Percentiles rank a stretch among this genome's conserved stretches.
Conservation (phyloP, 2,329 filamentous ascomycete genomes). For the Ophiosphaerella korrae region DNA sequence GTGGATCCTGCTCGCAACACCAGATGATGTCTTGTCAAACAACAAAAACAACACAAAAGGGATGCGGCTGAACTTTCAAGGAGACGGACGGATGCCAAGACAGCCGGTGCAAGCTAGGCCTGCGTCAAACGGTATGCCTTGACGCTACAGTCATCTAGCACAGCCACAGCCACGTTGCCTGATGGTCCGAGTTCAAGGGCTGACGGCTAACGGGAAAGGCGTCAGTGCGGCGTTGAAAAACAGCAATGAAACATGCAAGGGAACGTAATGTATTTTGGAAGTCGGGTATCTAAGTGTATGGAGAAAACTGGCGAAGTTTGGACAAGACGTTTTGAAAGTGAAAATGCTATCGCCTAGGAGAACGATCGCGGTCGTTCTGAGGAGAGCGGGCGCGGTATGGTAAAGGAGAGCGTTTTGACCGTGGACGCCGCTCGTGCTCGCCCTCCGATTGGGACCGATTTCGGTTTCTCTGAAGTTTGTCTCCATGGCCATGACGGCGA, state of each 20-base stretch:
- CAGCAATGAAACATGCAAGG: too few species aligned
- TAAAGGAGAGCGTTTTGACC: conserved; percentile 17
- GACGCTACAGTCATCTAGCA: neutral
- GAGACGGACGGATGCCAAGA: neutral
- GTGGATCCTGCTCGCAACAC: neutral
- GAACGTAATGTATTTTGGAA: too few species aligned
- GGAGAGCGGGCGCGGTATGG: conserved; percentile 27
- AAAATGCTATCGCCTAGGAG: neutral
- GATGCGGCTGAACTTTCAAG: neutral
- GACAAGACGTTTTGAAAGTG: neutral
- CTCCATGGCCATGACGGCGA: conserved; percentile 12
- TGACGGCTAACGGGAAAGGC: neutral
- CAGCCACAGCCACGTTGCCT: neutral
- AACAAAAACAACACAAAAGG: too few species aligned
- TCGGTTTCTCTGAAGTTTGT: conserved; percentile 14
- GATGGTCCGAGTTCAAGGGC: too few species aligned
- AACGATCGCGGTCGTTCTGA: neutral
- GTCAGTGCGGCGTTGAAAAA: neutral
- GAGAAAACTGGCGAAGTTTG: neutral
- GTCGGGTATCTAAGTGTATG: too few species aligned
- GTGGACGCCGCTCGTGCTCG: conserved; percentile 10
- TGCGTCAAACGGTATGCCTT: neutral
- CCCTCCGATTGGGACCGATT: conserved; percentile 10
- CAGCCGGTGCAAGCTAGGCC: neutral
- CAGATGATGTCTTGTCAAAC: too few species aligned